phyloP scores from a whole-genome alignment of 1,284 basidiomycete species.

The Fomitiporia mediterranea region DNA sequence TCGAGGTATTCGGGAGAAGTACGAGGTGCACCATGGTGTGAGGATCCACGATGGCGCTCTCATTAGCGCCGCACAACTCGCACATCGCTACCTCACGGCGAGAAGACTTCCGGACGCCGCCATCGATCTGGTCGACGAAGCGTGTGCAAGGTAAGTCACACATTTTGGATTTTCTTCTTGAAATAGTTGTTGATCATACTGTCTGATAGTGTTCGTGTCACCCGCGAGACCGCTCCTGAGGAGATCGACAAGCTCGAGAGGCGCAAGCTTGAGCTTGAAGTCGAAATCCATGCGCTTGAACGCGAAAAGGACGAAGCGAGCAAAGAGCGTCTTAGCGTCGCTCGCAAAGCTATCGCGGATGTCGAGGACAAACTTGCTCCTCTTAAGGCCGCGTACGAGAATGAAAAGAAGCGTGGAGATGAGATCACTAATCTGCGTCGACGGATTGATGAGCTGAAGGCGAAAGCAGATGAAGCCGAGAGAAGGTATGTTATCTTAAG shows the following conservation, averaged over 20 bases:
- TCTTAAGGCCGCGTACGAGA: constrained; percentile 85
- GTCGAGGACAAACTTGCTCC: constrained; percentile 91
- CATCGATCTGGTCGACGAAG: constrained; percentile 93
- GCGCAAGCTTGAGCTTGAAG: constrained; percentile 87
- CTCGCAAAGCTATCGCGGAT: constrained; percentile 78
- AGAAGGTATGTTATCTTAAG: constrained; percentile 52
- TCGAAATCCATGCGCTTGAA: constrained; percentile 94
- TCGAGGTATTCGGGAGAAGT: constrained; percentile 84
- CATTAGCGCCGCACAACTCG: constrained; percentile 88
- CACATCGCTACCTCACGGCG: constrained; percentile 90
- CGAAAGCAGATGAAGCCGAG: constrained; percentile 94
- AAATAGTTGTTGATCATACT: constrained; percentile 23
- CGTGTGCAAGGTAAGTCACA: constrained; percentile 75
- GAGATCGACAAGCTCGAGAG: constrained; percentile 94
- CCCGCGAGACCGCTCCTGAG: constrained; percentile 92
- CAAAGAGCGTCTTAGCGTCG: constrained; percentile 79
- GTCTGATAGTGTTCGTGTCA: constrained; percentile 71
- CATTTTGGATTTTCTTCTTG: neutral
- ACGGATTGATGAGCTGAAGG: constrained; percentile 88
- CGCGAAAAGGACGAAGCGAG: constrained; percentile 89
- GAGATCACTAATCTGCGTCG: constrained; percentile 79
- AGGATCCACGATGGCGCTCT: constrained; percentile 88
- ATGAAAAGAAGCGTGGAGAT: constrained; percentile 83
- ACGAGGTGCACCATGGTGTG: constrained; percentile 85
- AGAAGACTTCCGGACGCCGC: constrained; percentile 85